Evolutionary conservation across 2,329 filamentous ascomycete genomes (phyloP), one percentile per base, ranked within the genome.

Genomic region (Scytalidium lignicola): DNA sequence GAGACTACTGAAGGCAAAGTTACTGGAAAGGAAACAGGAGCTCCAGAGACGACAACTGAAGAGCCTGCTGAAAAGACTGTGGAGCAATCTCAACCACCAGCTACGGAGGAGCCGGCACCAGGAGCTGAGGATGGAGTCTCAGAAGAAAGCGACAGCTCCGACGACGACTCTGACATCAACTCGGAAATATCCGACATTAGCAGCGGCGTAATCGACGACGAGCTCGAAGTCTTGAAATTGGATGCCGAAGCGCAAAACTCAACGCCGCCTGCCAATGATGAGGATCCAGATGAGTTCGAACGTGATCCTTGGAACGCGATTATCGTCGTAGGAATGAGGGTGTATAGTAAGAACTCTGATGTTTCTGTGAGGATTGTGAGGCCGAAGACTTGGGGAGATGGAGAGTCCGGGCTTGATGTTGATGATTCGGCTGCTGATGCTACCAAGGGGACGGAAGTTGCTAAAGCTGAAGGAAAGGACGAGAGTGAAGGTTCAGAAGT

Each of bases 291-390:
- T 54, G 78, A 81, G 49, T 76, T 75, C 44, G 74, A 79, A 53
- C 68, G 71, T 20, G 74, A 79, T 20, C 76, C 79, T 1, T 85
- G 82, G 81, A 83, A 84, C 59, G 80, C 81, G 3, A 73, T 84
- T 42, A 78, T 74, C 46, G 76, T 83, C 17, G 74, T 85, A 0
- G 80, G 82, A 0, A 67, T 85, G 46, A 74, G 79, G 3, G 75
- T 85, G 5, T 85, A 83, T 62, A 74, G 76, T 60, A 78, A 77
- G 57, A 70, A 66, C 1, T 55, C 61, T 0, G 62, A 49, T 9
- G 58, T 62, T 7, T 53, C 47, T 6, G 53, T 64, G 1, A 56
- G 49, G 13, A 58, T 65, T 21, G 49, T 61, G 9, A 52, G 59
- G 21, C 56, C 56, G 2, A 54, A 46, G 5, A 51, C 48, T 12